Percentiles rank a stretch among this genome's conserved stretches.
phyloP scores from a whole-genome alignment of 306 rosid species.

The Prunus armeniaca region DNA sequence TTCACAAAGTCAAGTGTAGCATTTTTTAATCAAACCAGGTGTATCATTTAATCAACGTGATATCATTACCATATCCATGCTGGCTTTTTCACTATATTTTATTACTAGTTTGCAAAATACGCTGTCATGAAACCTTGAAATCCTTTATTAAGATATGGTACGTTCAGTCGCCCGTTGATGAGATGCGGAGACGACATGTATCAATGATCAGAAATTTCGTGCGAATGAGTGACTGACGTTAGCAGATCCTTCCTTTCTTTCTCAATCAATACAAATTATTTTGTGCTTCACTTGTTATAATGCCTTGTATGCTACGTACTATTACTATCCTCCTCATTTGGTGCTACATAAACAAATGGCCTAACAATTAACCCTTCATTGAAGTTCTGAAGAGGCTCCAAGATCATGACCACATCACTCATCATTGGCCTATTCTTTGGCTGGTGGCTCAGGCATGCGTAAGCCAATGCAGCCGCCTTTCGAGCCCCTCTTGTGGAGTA shows the following conservation, averaged over 20 bases:
- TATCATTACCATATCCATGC: no score
- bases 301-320: slow-evolving; percentile 2
- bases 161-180: no score
- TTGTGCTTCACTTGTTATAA: neutral
- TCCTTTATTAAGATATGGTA: no score
- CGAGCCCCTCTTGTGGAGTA: slow-evolving; percentile 54
- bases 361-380: slow-evolving; percentile 38
- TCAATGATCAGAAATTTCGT: no score
- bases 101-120: neutral
- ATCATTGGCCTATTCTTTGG: slow-evolving; percentile 63
- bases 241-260: neutral
- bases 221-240: no score
- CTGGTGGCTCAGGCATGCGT: slow-evolving; percentile 58
- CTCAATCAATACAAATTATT: neutral
- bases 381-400: slow-evolving; percentile 61
- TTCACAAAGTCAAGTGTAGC: neutral
- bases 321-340: slow-evolving; percentile 26
- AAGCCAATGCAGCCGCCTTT: slow-evolving; percentile 58
- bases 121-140: no score
- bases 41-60: neutral
- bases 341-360: slow-evolving; percentile 78
- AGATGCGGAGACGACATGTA: no score
- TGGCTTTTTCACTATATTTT: neutral
- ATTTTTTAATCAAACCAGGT: neutral
- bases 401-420: slow-evolving; percentile 51